Evolutionary conservation across 192 early-diverging fungal species (phyloP), one percentile per base, ranked within the genome.

Genomic region (Backusella parvicylindrica): DNA sequence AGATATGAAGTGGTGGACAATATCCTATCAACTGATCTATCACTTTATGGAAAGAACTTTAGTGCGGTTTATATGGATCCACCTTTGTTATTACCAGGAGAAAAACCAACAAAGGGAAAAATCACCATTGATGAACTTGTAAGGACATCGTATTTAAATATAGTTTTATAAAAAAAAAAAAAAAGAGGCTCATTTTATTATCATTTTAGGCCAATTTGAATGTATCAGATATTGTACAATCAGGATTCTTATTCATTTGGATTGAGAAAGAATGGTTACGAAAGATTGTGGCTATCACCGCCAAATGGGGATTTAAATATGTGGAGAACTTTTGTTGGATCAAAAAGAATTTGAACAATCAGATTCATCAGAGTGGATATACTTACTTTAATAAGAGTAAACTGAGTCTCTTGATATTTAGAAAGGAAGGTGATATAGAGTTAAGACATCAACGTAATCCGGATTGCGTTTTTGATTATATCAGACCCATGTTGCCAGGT

Each of bases 241-340:
- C 85, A 35, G 96, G 95, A 9, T 98, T 97, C 79, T 78, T 98
- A 26, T 97, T 98, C 76, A 92, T 97, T 16, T 98, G 97, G 97
- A 84, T 91, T 37, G 96, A 97, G 79, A 98, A 98, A 81, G 96
- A 98, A 81, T 89, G 92, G 75, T 83, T 95, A 18, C 95, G 93
- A 18, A 84, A 91, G 30, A 91, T 98, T 71, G 88, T 96, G 28
- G 83, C 79, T 37, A 84, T 93, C 35, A 87, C 90, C 7, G 90
- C 93, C 50, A 79, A 70, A 37, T 97, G 97, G 95, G 89, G 91
- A 1, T 93, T 96, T 85, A 92, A 93, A 60, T 98, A 98, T 77
- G 94, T 97, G 0, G 97, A 83, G 77, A 98, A 97, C 85, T 96
- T 98, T 85, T 94, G 92, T 79, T 98, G 97, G 96, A 93, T 97